Base-by-base conservation (phyloP, 2,329 filamentous ascomycete genomes). In the Fusarium duplospermum region DNA sequence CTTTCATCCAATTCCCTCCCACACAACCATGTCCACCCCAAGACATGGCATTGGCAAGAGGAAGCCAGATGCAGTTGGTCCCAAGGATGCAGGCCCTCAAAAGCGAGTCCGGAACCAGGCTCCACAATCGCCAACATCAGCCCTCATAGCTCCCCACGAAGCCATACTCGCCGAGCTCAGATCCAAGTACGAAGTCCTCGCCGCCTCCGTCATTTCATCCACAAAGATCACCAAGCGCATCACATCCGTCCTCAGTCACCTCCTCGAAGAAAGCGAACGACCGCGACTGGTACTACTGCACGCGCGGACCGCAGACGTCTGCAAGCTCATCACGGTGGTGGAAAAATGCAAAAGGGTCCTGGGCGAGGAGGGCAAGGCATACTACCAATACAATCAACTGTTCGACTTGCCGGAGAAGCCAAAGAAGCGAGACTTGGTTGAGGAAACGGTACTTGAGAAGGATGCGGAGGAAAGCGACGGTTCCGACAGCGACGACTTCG, bases 271-370 rank as follows among this genome's bases (percentile, higher is more conserved):
- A 18, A 22, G 70, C n/a, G 72, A 75, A 6, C 69, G 67, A 27
- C 75, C 77, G 56, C 80, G 81, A 11, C 77, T 86, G 16, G 84
- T 84, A n/a, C 79, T 91, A 42, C 80, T 91, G 20, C 85, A 89
- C 75, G 87, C 88, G 35, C 86, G 86, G 22, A 83, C 87, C 0
- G 69, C 80, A 11, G 87, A 90, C 4, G 86, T 89, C 2, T 86
- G 86, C 81, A 95, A 94, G 81, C 84, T 94, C 76, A 89, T 94
- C 75, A 92, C 89, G 5, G 87, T 94, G 54, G 87, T 87, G 52
- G 93, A 94, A 81, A 90, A 93, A 40, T 87, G 86, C 65, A 92
- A 92, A 80, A 83, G 88, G 42, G 83, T 90, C 56, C 81, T 93
- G 62, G 82, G 77, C 35, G 84, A 86, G 60, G 81, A 84, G 45